Conservation (phyloP, 257 asterid species). For the Rehmannia glutinosa region DNA sequence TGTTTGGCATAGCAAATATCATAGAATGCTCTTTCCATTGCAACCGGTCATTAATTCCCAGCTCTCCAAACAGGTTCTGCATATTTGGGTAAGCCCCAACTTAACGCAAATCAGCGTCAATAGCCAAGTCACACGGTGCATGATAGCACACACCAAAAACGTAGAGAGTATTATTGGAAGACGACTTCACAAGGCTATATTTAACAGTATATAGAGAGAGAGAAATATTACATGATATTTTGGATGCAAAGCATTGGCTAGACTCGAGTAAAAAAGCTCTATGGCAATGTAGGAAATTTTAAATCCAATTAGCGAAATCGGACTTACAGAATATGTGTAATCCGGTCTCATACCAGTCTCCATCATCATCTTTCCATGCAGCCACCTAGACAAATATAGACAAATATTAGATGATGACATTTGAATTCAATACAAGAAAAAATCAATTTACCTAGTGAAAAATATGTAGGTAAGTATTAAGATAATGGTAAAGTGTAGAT, state of each 20-base stretch:
- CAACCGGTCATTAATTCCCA: slow-evolving; percentile 85
- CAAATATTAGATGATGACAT: too few species aligned
- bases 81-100: slow-evolving; percentile 99
- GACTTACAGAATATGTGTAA: slow-evolving; percentile 93
- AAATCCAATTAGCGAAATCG: slow-evolving; percentile 1
- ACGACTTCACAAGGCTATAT: too few species aligned
- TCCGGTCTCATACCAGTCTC: slow-evolving; percentile 98
- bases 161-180: too few species aligned
- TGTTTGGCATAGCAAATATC: slow-evolving; percentile 98
- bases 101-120: slow-evolving; percentile 47
- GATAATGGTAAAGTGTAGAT: too few species aligned
- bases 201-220: too few species aligned
- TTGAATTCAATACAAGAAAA: slow-evolving; percentile 26
- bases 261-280: too few species aligned
- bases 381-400: slow-evolving; percentile 49
- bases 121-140: slow-evolving; percentile 21
- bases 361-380: slow-evolving; percentile 96
- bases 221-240: too few species aligned
- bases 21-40: slow-evolving; percentile 99
- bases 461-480: too few species aligned
- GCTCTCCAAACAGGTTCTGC: slow-evolving; percentile 97
- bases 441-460: not conserved
- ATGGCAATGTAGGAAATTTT: too few species aligned
- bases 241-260: too few species aligned
- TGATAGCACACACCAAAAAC: too few species aligned